A percentile compares a stretch with the other conserved stretches of the same genome.
These are phyloP conservation scores for Rhodofomes roseus DNA, from an alignment of 1,284 basidiomycete genomes.

Conservation along the genomic window DNA sequence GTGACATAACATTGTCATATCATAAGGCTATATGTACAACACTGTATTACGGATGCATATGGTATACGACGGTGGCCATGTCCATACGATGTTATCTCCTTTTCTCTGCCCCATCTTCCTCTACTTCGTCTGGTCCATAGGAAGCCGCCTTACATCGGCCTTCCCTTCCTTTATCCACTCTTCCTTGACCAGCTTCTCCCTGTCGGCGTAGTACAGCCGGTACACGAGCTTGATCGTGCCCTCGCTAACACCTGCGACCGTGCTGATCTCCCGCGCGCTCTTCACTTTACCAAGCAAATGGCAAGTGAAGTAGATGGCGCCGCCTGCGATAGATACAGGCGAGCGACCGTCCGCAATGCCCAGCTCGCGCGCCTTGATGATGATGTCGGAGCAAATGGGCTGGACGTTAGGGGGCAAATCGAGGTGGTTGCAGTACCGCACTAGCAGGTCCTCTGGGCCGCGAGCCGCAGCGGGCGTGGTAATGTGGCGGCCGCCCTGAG, in stretches of 20 bases:
- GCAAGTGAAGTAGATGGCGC: slow-evolving; percentile 93
- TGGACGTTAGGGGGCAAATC: slow-evolving; percentile 84
- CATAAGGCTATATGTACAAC: slow-evolving; percentile 18
- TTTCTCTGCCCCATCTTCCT: slow-evolving; percentile 3
- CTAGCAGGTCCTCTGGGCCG: slow-evolving; percentile 82
- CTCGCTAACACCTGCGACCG: slow-evolving; percentile 97
- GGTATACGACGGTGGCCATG: background rate
- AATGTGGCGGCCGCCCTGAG: slow-evolving; percentile 26
- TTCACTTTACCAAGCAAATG: slow-evolving; percentile 75
- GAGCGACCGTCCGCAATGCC: slow-evolving; percentile 91
- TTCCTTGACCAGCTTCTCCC: slow-evolving; percentile 73
- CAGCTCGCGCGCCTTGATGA: slow-evolving; percentile 75
- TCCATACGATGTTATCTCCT: background rate
- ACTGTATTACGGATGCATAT: slow-evolving; percentile 7
- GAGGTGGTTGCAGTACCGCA: slow-evolving; percentile 94
- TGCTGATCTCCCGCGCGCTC: slow-evolving; percentile 81
- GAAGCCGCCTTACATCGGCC: slow-evolving; percentile 52
- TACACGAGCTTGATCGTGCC: slow-evolving; percentile 93
- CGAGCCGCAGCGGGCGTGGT: slow-evolving; percentile 41
- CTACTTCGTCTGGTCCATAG: slow-evolving; percentile 29
- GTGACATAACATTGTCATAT: slow-evolving; percentile 10
- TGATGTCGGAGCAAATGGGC: slow-evolving; percentile 83
- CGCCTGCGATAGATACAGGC: slow-evolving; percentile 94
- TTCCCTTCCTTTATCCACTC: slow-evolving; percentile 80
- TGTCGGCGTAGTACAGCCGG: slow-evolving; percentile 63